Conservation (phyloP, 768 basidiomycete genomes). For the Tylopilus sp. region DNA sequence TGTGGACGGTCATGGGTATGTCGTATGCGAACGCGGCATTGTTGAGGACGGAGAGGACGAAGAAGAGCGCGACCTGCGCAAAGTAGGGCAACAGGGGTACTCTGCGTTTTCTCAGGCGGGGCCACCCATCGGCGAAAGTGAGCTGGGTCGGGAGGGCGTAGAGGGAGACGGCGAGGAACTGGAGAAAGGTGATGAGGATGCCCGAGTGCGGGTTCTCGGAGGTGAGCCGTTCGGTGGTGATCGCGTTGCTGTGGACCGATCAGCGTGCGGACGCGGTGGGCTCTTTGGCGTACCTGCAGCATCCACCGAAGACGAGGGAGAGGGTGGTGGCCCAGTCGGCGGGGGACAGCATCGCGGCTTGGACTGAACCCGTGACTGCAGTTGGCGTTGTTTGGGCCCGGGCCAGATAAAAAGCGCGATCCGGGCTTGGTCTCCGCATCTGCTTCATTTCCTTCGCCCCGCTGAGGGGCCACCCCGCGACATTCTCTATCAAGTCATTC, state of each 20-base stretch:
- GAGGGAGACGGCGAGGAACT: conserved; percentile 75
- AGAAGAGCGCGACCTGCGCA: conserved; percentile 80
- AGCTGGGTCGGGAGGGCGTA: conserved; percentile 68
- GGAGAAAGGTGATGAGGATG: conserved; percentile 81
- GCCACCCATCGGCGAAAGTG: conserved; percentile 19
- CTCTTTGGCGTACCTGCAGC: conserved; percentile 58
- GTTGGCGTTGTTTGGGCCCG: too few relatives aligned
- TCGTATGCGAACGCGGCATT: conserved; percentile 86
- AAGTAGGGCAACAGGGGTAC: conserved; percentile 75
- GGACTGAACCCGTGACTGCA: conserved; percentile 30
- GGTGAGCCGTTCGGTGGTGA: conserved; percentile 73
- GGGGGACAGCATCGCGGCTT: conserved; percentile 11
- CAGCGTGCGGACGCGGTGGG: neutral
- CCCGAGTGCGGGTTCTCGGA: conserved; percentile 67
- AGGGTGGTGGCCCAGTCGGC: conserved; percentile 61
- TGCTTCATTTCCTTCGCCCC: conserved; percentile 19
- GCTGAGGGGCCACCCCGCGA: conserved; percentile 9
- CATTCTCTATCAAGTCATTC: conserved; percentile 34
- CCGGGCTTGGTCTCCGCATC: too few relatives aligned
- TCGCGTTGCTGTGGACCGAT: conserved; percentile 57
- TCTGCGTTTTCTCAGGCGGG: conserved; percentile 54
- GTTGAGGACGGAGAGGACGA: conserved; percentile 76
- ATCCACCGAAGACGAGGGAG: conserved; percentile 82
- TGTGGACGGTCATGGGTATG: conserved; percentile 91
- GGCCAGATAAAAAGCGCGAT: too few relatives aligned